Evolutionary conservation across 257 asterid genomes (phyloP), one percentile per base, ranked within the genome.

Genomic region (Plectranthus barbatus): DNA sequence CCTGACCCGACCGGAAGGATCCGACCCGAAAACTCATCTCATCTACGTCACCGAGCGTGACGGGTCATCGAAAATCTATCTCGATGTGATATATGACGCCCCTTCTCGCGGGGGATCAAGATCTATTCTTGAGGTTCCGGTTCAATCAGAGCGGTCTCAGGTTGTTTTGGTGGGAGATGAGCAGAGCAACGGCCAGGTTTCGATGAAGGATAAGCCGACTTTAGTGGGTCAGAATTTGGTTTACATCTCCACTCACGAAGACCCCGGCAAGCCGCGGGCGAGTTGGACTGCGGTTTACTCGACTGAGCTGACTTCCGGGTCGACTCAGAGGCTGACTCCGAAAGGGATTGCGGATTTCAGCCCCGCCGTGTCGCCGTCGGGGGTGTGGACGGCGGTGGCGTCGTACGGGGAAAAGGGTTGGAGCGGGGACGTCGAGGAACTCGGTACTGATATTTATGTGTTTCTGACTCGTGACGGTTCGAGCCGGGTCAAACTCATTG

Each of bases 311-410:
- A 11, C 15, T 1, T 77, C 90, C 33, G 85, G 94, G 74, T 61
- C 50, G 66, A 88, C 94, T 23, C 80, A 58, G 59, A 60, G 96
- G 72, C 71, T 91, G 75, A 91, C 98, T 45, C 96, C 96, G 6
- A 4, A 42, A 0, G 81, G 85, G 45, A 60, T 82, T 6, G 91
- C 90, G 45, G 98, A 91, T 76, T 88, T 81, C 71, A 91, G 98
- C 77, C 96, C 98, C 20, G 87, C 95, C 3, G 98, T 84, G 53
- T 91, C 96, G 17, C 96, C 96, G n/a, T 88, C 95, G 3, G 94
- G 95, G 36, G 23, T 26, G 5, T 82, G 94, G 95, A 88, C 96
- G 11, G 96, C 95, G 45, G 96, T 88, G 33, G 96, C 96, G 14
- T 91, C 98, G 51, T 78, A 69, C 10, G 98, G 91, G 17, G 78